Conservation (phyloP, 2,329 filamentous ascomycete genomes). For the Colletotrichum sp. region DNA sequence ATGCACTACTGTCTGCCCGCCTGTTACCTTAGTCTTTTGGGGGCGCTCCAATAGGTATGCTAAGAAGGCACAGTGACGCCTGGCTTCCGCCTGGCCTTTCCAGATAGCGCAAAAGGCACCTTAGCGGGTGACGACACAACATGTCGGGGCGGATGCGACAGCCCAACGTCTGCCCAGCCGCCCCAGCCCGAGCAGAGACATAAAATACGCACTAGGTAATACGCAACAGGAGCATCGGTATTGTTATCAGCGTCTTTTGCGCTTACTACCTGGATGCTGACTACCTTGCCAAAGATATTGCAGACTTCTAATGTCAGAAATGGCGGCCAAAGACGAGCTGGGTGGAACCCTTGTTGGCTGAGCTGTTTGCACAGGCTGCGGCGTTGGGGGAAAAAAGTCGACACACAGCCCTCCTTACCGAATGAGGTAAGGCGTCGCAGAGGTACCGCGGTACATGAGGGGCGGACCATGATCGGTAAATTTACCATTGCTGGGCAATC, state of each 20-base stretch:
- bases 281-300: neutral
- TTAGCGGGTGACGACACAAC: neutral
- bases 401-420: neutral
- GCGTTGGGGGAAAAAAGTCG: neutral
- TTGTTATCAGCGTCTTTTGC: neutral
- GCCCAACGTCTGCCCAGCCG: neutral
- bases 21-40: neutral
- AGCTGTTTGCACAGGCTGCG: neutral
- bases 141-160: neutral
- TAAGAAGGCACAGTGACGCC: neutral
- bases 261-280: neutral
- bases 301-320: neutral
- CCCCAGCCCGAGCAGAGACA: neutral
- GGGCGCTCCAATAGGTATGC: neutral
- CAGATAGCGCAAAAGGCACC: neutral
- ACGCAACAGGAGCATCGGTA: neutral
- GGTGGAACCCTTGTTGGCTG: neutral
- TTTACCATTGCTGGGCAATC: neutral
- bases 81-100: neutral
- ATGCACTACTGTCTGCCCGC: neutral
- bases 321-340: neutral
- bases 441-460: neutral
- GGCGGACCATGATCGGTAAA: constrained; percentile 1
- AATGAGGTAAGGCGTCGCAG: neutral
- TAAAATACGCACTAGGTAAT: neutral